Percentiles rank a stretch among this genome's conserved stretches.
phyloP scores from a whole-genome alignment of 1,284 basidiomycete species.

The Ganoderma lucidum region DNA sequence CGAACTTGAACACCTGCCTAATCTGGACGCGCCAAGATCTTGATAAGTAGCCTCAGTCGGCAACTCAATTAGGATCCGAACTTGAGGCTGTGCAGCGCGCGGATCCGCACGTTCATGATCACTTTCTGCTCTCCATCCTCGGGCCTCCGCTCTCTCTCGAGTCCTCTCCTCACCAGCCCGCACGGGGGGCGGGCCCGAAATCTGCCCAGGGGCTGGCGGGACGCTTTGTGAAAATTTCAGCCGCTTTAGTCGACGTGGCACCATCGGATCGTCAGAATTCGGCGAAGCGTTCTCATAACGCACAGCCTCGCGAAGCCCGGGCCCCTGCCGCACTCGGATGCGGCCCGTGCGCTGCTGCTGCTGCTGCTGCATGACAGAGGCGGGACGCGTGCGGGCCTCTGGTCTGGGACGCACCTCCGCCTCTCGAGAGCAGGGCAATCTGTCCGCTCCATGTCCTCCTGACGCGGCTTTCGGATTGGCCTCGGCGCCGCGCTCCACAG shows the following conservation, averaged over 20 bases:
- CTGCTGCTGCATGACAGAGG: background rate
- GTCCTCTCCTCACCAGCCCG: background rate
- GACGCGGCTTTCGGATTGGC: background rate
- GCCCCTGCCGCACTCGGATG: conserved; percentile 4
- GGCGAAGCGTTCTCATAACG: conserved; percentile 24
- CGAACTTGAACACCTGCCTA: conserved; percentile 25
- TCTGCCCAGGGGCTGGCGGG: background rate
- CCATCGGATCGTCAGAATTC: conserved; percentile 29
- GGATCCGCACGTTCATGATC: background rate
- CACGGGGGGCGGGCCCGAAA: background rate
- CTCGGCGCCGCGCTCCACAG: background rate
- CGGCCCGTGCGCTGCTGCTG: background rate
- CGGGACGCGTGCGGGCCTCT: background rate
- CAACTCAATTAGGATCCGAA: conserved; percentile 9
- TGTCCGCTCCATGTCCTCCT: background rate
- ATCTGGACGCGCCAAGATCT: conserved; percentile 17
- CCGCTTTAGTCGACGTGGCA: conserved; percentile 15
- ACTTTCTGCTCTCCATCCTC: background rate
- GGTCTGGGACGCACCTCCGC: conserved; percentile 5
- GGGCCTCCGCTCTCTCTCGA: background rate
- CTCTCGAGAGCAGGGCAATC: background rate
- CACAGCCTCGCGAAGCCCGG: conserved; percentile 26
- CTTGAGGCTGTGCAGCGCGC: conserved; percentile 26
- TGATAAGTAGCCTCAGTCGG: conserved; percentile 10
- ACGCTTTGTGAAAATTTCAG: conserved; percentile 17